Percentiles rank a stretch among this genome's conserved stretches.
Evolutionary conservation across 306 rosid genomes (phyloP).

Genomic region (Canavalia gladiata): DNA sequence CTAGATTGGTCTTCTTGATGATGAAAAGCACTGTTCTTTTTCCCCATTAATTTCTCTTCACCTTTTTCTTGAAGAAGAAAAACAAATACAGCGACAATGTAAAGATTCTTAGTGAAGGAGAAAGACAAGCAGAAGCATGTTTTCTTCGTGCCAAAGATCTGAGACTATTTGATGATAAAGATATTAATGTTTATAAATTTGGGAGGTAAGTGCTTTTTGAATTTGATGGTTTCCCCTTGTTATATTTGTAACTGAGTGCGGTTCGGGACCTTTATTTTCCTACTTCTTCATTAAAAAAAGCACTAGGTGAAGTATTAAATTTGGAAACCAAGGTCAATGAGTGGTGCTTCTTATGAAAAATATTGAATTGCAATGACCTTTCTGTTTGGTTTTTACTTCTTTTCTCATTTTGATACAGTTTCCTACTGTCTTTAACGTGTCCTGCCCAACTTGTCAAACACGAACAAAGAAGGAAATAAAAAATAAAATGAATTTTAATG

Average conservation of each 20-base stretch:
- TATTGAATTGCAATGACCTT: slow-evolving; percentile 52
- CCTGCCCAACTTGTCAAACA: slow-evolving; percentile 57
- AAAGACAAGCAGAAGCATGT: slow-evolving; percentile 85
- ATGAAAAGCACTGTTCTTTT: slow-evolving; percentile 62
- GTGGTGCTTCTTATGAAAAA: slow-evolving; percentile 62
- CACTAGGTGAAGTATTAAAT: slow-evolving; percentile 44
- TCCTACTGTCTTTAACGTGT: slow-evolving; percentile 35
- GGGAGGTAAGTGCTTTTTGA: slow-evolving; percentile 69
- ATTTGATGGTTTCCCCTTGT: slow-evolving; percentile 82
- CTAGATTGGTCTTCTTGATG: slow-evolving; percentile 73
- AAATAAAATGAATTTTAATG: neutral
- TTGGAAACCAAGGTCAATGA: slow-evolving; percentile 80
- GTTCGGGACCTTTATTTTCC: slow-evolving; percentile 52
- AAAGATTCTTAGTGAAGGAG: slow-evolving; percentile 71
- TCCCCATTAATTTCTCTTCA: slow-evolving; percentile 8
- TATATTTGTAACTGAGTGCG: slow-evolving; percentile 65
- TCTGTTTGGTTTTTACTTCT: slow-evolving; percentile 56
- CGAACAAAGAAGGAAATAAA: slow-evolving; percentile 29
- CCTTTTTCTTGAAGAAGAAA: slow-evolving; percentile 40
- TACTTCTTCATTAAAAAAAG: slow-evolving; percentile 52
- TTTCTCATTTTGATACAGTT: slow-evolving; percentile 50
- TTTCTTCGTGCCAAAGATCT: slow-evolving; percentile 63
- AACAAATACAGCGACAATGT: slow-evolving; percentile 59
- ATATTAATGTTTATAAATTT: slow-evolving; percentile 54
- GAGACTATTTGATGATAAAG: slow-evolving; percentile 62